Evolutionary conservation across 2,329 filamentous ascomycete species (phyloP).

Genomic region (Pseudogymnoascus sp.): DNA sequence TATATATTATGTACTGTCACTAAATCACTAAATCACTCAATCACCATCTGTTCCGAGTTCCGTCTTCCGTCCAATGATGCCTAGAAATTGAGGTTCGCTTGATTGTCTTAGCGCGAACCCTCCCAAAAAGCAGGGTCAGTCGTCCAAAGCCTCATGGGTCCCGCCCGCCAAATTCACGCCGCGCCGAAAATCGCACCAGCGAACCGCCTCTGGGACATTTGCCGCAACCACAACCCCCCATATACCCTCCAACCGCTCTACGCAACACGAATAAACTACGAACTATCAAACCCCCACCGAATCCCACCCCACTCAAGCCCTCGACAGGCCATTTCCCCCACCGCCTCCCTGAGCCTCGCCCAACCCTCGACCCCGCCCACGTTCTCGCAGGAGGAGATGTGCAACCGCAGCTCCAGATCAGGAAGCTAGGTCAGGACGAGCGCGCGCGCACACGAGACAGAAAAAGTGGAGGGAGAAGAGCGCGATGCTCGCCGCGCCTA

Average conservation of each 20-base stretch:
- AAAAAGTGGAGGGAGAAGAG: not conserved
- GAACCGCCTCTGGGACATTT: not conserved
- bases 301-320: not conserved
- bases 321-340: not conserved
- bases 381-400: constrained; percentile 3
- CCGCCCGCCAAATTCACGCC: constrained; percentile 7
- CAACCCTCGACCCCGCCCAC: not conserved
- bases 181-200: constrained; percentile 2
- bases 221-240: not conserved
- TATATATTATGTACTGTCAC: not conserved
- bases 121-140: constrained; percentile 3
- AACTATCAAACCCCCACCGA: not conserved
- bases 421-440: constrained; percentile 5
- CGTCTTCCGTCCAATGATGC: not conserved
- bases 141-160: constrained; percentile 1
- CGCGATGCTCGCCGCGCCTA: constrained; percentile 3
- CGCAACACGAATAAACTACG: not conserved
- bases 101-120: not conserved
- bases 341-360: not conserved
- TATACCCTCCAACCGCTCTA: not conserved
- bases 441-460: not conserved
- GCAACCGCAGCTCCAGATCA: not conserved
- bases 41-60: not conserved
- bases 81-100: not conserved
- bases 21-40: not conserved